Conservation (phyloP, 2,329 filamentous ascomycete species). For the Trichoderma asperellum region DNA sequence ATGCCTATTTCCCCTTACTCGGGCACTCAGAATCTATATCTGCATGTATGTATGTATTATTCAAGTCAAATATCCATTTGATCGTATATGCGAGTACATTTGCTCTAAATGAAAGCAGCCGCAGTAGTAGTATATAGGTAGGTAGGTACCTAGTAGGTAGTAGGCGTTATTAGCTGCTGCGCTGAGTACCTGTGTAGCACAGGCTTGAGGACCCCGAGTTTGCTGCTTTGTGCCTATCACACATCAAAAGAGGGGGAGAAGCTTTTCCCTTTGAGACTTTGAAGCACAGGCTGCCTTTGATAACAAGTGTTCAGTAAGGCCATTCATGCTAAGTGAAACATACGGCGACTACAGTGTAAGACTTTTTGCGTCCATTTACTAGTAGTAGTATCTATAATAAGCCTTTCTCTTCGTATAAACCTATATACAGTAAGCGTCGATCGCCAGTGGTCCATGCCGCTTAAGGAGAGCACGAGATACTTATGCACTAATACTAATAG, state of each 20-base stretch:
- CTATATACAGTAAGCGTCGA: background rate
- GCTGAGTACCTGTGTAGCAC: background rate
- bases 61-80: background rate
- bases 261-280: background rate
- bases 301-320: background rate
- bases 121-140: too few relatives aligned
- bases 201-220: background rate
- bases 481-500: too few relatives aligned
- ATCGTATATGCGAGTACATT: background rate
- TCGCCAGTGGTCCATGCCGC: background rate
- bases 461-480: background rate
- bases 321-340: background rate
- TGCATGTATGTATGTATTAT: too few relatives aligned
- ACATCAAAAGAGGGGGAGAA: background rate
- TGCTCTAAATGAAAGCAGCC: background rate
- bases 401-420: background rate
- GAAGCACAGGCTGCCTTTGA: background rate
- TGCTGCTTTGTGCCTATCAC: background rate
- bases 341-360: background rate
- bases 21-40: background rate
- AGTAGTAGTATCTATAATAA: background rate
- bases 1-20: background rate
- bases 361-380: background rate
- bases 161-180: background rate
- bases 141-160: too few relatives aligned